These are phyloP conservation scores for Sporothrix euskadiensis DNA, from an alignment of 2,329 filamentous ascomycete species.

Conservation along the genomic window DNA sequence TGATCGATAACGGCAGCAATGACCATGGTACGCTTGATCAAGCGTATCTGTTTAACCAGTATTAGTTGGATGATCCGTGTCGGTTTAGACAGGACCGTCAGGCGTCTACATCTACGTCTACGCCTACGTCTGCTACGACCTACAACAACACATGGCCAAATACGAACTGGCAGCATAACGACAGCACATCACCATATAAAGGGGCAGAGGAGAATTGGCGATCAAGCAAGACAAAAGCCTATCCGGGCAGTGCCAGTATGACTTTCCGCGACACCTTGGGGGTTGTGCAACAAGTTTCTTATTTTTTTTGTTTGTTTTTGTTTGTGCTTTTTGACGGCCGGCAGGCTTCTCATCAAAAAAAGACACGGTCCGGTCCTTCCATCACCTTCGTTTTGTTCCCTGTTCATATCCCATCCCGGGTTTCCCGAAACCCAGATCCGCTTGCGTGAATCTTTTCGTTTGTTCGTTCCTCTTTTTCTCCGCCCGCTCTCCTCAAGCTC, in stretches of 20 bases:
- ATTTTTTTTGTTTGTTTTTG: conserved; percentile 31
- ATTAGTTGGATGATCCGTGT: no score
- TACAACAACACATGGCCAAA: conserved; percentile 36
- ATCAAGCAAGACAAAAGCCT: conserved; percentile 75
- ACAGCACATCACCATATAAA: conserved; percentile 33
- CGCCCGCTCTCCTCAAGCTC: not conserved
- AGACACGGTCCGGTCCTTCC: conserved; percentile 13
- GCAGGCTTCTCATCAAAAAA: not conserved
- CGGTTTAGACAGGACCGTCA: no score
- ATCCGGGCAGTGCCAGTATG: conserved; percentile 49
- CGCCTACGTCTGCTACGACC: not conserved
- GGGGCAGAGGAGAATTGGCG: conserved; percentile 61
- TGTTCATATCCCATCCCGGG: not conserved
- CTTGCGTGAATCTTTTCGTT: conserved; percentile 4
- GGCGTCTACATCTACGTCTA: not conserved
- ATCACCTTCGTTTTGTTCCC: not conserved
- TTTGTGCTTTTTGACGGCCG: conserved; percentile 3
- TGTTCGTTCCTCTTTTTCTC: not conserved
- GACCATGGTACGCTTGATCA: not conserved
- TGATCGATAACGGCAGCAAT: not conserved
- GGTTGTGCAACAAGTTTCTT: conserved; percentile 49
- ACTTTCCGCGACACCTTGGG: conserved; percentile 88
- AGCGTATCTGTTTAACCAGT: not conserved
- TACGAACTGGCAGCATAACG: conserved; percentile 18
- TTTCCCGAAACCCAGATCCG: not conserved